phyloP scores from a whole-genome alignment of 305 asterid genomes.

The Striga hermonthica region DNA sequence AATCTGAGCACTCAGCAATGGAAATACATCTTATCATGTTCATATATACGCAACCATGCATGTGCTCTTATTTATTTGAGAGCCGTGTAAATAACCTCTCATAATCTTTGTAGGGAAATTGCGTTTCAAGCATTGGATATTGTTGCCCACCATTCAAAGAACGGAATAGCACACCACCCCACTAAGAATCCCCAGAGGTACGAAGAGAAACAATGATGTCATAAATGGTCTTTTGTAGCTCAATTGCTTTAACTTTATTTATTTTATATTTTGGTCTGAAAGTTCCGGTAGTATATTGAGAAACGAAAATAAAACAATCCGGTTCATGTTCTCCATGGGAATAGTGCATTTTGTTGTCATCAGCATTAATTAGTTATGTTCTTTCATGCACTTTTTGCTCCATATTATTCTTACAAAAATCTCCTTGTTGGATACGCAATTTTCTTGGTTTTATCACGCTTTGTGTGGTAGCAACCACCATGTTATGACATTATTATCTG shows the following conservation, averaged over 20 bases:
- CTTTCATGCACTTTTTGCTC: too few relatives aligned
- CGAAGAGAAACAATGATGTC: conserved; percentile 18
- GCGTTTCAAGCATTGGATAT: conserved; percentile 45
- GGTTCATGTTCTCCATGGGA: not conserved
- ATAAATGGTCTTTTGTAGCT: not conserved
- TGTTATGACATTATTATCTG: conserved; percentile 26
- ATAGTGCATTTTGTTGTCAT: not conserved
- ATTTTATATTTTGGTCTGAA: too few relatives aligned
- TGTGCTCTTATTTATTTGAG: conserved; percentile 66
- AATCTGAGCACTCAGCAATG: conserved; percentile 29
- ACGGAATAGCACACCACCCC: conserved; percentile 46
- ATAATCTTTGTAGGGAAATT: conserved; percentile 41
- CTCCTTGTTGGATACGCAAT: not conserved
- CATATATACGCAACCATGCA: conserved; percentile 59
- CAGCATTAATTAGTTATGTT: not conserved
- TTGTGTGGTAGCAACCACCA: conserved; percentile 20
- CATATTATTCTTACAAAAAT: too few relatives aligned
- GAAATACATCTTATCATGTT: conserved; percentile 41
- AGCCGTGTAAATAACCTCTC: conserved; percentile 25
- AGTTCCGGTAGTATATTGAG: too few relatives aligned
- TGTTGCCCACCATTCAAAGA: conserved; percentile 38
- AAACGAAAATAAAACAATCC: too few relatives aligned
- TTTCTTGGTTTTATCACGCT: not conserved
- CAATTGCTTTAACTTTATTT: not conserved
- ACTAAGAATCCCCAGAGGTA: conserved; percentile 34